These are phyloP conservation scores for Cadophora gregata DNA, from an alignment of 2,329 filamentous ascomycete genomes.

Conservation along the genomic window DNA sequence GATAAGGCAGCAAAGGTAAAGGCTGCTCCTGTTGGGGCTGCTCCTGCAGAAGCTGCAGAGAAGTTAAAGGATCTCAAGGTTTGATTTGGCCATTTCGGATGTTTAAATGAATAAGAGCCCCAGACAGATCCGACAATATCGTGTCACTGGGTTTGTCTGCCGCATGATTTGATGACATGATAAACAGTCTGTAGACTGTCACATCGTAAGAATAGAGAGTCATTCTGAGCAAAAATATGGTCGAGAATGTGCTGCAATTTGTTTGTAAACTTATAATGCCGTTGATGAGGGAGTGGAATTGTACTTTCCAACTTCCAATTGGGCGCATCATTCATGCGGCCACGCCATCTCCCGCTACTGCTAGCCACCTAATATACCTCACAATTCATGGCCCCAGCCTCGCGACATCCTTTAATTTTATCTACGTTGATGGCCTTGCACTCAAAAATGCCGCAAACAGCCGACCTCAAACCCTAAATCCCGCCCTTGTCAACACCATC, in stretches of 20 bases:
- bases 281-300: slow-evolving; percentile 6
- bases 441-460: not conserved
- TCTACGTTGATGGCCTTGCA: not conserved
- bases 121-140: not conserved
- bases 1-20: slow-evolving; percentile 42
- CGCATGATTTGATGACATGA: slow-evolving; percentile 18
- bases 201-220: slow-evolving; percentile 11
- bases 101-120: not conserved
- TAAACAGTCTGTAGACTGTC: slow-evolving; percentile 21
- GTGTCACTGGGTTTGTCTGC: not conserved
- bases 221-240: not conserved
- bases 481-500: not conserved
- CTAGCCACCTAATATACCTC: slow-evolving; percentile 18
- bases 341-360: slow-evolving; percentile 17
- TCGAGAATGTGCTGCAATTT: no score
- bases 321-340: slow-evolving; percentile 16
- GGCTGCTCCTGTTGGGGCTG: slow-evolving; percentile 35
- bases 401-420: not conserved
- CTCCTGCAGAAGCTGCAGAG: slow-evolving; percentile 44
- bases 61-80: slow-evolving; percentile 46
- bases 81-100: slow-evolving; percentile 20
- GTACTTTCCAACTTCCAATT: slow-evolving; percentile 13
- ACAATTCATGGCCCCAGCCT: not conserved
- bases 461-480: not conserved
- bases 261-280: not conserved